A percentile compares a stretch with the other conserved stretches of the same genome.
Evolutionary conservation across 2,329 filamentous ascomycete genomes (phyloP).

Genomic region (Gnomoniopsis smithogilvyi): DNA sequence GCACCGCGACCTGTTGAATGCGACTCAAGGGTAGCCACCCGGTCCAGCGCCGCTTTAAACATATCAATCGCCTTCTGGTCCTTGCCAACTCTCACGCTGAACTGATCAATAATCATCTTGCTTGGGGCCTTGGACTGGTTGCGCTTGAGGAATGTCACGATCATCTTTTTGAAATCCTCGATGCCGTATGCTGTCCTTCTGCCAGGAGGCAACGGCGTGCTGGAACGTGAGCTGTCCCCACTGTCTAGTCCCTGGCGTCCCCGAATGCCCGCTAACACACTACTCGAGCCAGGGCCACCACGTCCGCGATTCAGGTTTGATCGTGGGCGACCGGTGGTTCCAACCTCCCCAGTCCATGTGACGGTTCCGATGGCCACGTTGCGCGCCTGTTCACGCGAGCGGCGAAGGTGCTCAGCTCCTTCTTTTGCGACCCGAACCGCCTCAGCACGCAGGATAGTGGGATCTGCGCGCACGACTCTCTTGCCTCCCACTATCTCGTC

Average conservation of each 20-base stretch:
- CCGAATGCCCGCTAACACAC: constrained; percentile 55
- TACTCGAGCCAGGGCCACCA: constrained; percentile 50
- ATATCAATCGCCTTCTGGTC: constrained; percentile 60
- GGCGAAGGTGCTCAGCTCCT: constrained; percentile 73
- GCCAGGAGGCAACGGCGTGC: constrained; percentile 36
- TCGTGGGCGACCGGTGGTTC: constrained; percentile 70
- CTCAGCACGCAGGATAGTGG: constrained; percentile 74
- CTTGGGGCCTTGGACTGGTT: constrained; percentile 78
- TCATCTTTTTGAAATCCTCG: constrained; percentile 67
- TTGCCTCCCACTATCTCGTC: constrained; percentile 77
- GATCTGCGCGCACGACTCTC: constrained; percentile 69
- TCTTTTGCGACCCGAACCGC: constrained; percentile 75
- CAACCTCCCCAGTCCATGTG: constrained; percentile 89
- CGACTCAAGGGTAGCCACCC: constrained; percentile 70
- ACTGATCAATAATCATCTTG: constrained; percentile 86
- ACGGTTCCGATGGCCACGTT: constrained; percentile 77
- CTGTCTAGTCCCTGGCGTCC: constrained; percentile 49
- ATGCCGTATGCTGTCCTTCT: constrained; percentile 38
- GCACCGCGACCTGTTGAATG: constrained; percentile 36
- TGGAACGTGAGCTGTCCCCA: constrained; percentile 41
- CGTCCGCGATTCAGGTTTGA: constrained; percentile 43
- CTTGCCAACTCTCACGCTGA: constrained; percentile 69
- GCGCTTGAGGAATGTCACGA: constrained; percentile 72
- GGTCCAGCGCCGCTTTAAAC: constrained; percentile 78
- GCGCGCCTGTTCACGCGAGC: constrained; percentile 69